Conservation (phyloP, 106 monocot species). For the Allium fistulosum region DNA sequence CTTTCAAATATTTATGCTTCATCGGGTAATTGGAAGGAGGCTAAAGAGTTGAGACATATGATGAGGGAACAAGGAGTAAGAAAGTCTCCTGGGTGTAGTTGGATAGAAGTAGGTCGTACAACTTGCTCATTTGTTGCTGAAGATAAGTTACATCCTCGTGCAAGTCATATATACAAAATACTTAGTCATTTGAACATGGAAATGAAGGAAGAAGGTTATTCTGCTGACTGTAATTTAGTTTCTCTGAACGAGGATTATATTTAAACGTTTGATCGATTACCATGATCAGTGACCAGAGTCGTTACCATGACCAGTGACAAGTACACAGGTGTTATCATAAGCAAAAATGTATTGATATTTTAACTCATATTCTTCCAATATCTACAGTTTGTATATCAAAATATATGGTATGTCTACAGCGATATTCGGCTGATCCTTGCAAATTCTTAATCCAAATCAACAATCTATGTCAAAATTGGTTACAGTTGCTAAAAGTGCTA, state of each 20-base stretch:
- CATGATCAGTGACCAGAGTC: no score
- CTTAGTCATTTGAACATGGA: constrained; percentile 21
- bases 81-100: constrained; percentile 71
- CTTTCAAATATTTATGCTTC: constrained; percentile 51
- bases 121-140: constrained; percentile 52
- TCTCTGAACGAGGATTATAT: constrained; percentile 15
- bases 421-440: no score
- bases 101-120: constrained; percentile 49
- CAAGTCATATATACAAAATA: constrained; percentile 23
- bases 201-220: constrained; percentile 35
- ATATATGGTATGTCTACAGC: no score
- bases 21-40: constrained; percentile 41
- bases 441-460: no score
- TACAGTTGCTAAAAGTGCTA: no score
- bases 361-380: no score
- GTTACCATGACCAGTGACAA: no score
- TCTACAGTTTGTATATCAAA: no score
- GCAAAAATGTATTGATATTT: no score
- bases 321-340: no score
- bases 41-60: constrained; percentile 32
- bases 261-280: not conserved
- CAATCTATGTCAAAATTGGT: no score
- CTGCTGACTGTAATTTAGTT: constrained; percentile 14
- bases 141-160: constrained; percentile 42
- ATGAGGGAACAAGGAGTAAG: constrained; percentile 44